Conservation (phyloP, 2,329 filamentous ascomycete species). For the Calonectria honghensis region DNA sequence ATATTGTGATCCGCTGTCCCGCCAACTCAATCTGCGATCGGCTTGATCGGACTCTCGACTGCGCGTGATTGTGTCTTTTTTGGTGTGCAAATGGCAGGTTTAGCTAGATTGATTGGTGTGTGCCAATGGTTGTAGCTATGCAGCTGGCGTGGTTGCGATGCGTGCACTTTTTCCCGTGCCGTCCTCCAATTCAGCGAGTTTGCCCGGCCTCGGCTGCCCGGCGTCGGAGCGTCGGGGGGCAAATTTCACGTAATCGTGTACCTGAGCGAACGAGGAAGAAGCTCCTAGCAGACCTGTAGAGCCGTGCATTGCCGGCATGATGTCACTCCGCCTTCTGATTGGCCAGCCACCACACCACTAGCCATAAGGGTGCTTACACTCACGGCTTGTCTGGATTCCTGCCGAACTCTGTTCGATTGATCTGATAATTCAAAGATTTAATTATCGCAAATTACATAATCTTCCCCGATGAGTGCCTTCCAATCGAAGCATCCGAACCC, state of each 20-base stretch:
- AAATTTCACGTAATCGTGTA: constrained; percentile 36
- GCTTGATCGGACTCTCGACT: neutral
- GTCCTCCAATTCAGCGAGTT: constrained; percentile 25
- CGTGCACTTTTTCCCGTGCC: neutral
- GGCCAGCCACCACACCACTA: constrained; percentile 28
- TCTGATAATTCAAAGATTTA: constrained; percentile 24
- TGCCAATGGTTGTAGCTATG: constrained; percentile 8
- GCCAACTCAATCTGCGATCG: constrained; percentile 17
- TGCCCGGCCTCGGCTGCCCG: constrained; percentile 40
- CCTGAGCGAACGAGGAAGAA: constrained; percentile 20
- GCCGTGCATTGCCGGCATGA: constrained; percentile 54
- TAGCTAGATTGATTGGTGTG: neutral
- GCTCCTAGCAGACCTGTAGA: constrained; percentile 29
- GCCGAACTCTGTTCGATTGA: constrained; percentile 12
- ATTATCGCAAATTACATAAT: constrained; percentile 10
- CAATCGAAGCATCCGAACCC: neutral
- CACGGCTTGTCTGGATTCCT: neutral
- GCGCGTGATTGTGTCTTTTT: neutral
- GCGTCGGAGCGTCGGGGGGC: constrained; percentile 53
- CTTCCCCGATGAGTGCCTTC: neutral
- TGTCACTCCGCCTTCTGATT: constrained; percentile 47
- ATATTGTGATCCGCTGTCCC: constrained; percentile 30
- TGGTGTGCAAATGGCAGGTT: neutral
- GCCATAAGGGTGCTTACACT: constrained; percentile 41
- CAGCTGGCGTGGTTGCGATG: neutral